Evolutionary conservation across 108 stramenopile genomes (phyloP), one percentile per base, ranked within the genome.

Genomic region (Parietichytrium sp.): DNA sequence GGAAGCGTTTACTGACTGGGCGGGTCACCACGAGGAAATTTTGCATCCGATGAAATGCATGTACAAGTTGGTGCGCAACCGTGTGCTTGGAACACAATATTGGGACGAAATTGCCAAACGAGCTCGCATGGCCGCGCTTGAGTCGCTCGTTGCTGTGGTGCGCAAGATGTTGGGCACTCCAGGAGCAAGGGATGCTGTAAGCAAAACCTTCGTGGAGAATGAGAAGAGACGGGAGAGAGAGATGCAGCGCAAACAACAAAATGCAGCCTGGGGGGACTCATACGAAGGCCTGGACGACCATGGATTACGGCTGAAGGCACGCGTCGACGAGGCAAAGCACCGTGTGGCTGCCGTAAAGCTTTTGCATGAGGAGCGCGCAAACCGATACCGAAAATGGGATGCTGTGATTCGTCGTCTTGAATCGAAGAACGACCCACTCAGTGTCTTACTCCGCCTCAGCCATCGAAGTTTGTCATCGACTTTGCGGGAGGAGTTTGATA

Each of bases 271-370:
- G 61, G 16, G 18, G 16, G 49, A 50, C 18, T n/a, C n/a, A n/a
- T n/a, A n/a, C n/a, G n/a, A n/a, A n/a, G n/a, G n/a, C n/a, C n/a
- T n/a, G n/a, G 49, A 50, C n/a, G 49, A 50, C 16, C n/a, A n/a
- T n/a, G n/a, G n/a, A n/a, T n/a, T n/a, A n/a, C n/a, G n/a, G n/a
- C 49, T 50, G 16, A 16, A 0, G 49, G 49, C 18, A n/a, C 49
- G 49, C 16, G 49, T 50, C 18, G 18, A n/a, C 49, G 61, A 72
- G 61, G 54, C 54, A 55, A 42, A 72, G 61, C 38, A 72, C 38
- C 61, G 61, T 6, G 23, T 72, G 20, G 45, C 36, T 13, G 61
- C 61, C 6, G 42, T 72, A 6, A 45, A 33, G 6, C 45, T 45
- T 20, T 25, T 72, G 7, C 61, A 42, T 10, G 38, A 23, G 1